Base-by-base conservation (phyloP, 768 basidiomycete genomes). In the Tylopilus sp. region DNA sequence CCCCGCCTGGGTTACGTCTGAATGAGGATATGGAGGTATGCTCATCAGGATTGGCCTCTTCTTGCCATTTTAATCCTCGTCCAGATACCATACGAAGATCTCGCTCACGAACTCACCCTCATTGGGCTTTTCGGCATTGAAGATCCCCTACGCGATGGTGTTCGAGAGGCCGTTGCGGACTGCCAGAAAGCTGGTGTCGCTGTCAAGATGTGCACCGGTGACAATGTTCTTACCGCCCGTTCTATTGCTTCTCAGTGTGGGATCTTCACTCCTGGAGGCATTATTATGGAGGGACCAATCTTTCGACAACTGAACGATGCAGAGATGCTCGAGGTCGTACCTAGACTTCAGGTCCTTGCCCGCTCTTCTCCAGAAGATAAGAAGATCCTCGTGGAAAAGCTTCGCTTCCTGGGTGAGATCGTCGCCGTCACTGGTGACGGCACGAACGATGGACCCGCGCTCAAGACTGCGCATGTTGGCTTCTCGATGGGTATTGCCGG, bases 131-230 rank as follows among this genome's bases (percentile, higher is more conserved):
- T 86, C 54, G 97, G 94, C 63, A 98, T 99, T 63, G 95, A 99
- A 66, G 97, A 99, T 66, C 97, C 95, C 40, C 80, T 99, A 5
- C 89, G 96, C 30, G 79, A 82, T 1, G 93, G 95, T 66, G 97
- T 98, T 25, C 82, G 82, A 16, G 81, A 93, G 12, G 94, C 96
- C 17, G 96, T 99, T 40, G 77, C 80, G 40, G 85, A 90, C 63
- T 98, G 95, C 65, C 84, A 84, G 62, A 80, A 77, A 48, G 96
- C 97, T 37, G 95, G 96, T 56, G 94, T 99, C 14, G 77, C 80
- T 22, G 86, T 98, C 74, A 98, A 97, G 75, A 99, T 98, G 95
- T 96, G 92, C 68, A 98, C 97, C 0, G 97, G 96, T 59, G 95
- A 98, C 71, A 98, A 97, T 59, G 92, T 94, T 45, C 83, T 98